phyloP scores from a whole-genome alignment of 805 yeast species.

The Pichia ethanolica region DNA sequence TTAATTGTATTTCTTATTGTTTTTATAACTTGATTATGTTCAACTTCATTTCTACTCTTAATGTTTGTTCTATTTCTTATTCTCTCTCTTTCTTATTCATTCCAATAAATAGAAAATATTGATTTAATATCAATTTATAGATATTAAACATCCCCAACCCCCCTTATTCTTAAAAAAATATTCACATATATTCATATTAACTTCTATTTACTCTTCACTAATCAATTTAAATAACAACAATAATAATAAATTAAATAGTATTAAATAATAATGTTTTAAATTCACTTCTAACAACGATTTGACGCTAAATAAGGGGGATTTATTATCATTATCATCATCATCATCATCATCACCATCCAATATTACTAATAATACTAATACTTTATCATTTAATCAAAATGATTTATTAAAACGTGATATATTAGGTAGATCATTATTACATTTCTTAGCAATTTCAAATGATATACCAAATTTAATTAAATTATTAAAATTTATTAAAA shows the following conservation, averaged over 20 bases:
- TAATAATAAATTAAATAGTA: neutral
- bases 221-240: neutral
- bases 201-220: no score
- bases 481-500: constrained; percentile 30
- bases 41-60: no score
- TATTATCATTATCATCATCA: neutral
- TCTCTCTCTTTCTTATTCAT: neutral
- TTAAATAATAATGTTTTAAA: constrained; percentile 9
- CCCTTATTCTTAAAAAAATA: neutral
- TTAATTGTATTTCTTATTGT: no score
- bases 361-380: constrained; percentile 4
- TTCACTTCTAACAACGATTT: constrained; percentile 11
- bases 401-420: constrained; percentile 49
- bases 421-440: constrained; percentile 61
- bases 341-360: no score
- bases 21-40: no score
- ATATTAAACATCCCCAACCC: neutral
- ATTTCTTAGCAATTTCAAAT: constrained; percentile 44
- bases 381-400: constrained; percentile 23
- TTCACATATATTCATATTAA: no score
- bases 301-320: constrained; percentile 10
- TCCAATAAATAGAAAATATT: no score
- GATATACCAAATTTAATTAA: constrained; percentile 38
- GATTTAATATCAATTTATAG: neutral
- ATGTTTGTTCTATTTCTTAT: neutral